A percentile compares a stretch with the other conserved stretches of the same genome.
phyloP scores from a whole-genome alignment of 129 eudicot species.

The Artemisia argyi region DNA sequence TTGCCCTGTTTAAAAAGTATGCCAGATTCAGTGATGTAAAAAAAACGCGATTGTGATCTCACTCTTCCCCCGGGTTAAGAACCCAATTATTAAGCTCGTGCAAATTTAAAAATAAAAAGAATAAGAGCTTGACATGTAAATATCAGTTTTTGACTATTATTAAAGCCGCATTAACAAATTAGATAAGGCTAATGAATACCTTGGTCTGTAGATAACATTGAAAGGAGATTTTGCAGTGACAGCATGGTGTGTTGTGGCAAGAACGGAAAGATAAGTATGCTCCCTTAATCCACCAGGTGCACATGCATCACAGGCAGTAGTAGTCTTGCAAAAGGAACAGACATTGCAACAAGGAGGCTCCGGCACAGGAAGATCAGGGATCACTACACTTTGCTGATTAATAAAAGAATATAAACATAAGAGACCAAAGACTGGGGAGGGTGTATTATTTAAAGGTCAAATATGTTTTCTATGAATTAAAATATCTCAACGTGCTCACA shows the following conservation, averaged over 20 bases:
- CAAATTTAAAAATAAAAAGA: not conserved
- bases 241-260: conserved; percentile 87
- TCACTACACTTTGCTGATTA: conserved; percentile 71
- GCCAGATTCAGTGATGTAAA: not conserved
- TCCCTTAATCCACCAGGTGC: conserved; percentile 87
- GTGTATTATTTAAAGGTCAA: not conserved
- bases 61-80: not conserved
- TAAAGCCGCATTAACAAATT: conserved; percentile 3
- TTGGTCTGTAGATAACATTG: conserved; percentile 52
- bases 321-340: conserved; percentile 80
- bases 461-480: conserved; percentile 1
- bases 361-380: conserved; percentile 69
- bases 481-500: conserved; percentile 46
- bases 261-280: conserved; percentile 77
- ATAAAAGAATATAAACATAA: conserved; percentile 21
- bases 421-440: conserved; percentile 3
- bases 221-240: conserved; percentile 63
- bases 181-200: conserved; percentile 42
- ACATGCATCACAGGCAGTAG: conserved; percentile 78
- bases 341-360: conserved; percentile 73
- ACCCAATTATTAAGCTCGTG: not conserved
- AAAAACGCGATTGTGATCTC: not conserved
- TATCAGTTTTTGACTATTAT: not conserved
- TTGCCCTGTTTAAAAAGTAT: conserved; percentile 54
- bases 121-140: not conserved